These are phyloP conservation scores for Phytophthora pinifolia DNA, from an alignment of 352 stramenopile genomes.

Conservation along the genomic window DNA sequence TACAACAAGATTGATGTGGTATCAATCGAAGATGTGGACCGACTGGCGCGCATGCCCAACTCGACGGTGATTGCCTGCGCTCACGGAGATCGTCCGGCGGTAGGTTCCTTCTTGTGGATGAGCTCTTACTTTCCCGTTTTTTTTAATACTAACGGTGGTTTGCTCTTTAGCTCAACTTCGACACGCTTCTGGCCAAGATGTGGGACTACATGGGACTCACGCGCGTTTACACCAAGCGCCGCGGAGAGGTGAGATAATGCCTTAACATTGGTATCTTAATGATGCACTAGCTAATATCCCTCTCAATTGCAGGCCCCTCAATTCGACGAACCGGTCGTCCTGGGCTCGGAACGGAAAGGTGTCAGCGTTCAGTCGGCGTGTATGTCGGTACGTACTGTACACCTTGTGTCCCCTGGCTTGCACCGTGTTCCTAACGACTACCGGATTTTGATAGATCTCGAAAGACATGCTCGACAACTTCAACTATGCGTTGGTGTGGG, in stretches of 20 bases:
- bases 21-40: constrained; percentile 98
- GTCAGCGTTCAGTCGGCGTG: constrained; percentile 80
- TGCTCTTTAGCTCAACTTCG: constrained; percentile 94
- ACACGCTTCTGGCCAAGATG: constrained; percentile 89
- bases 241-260: constrained; percentile 59
- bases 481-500: constrained; percentile 98
- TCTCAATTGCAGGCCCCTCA: constrained; percentile 45
- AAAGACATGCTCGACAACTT: constrained; percentile 95
- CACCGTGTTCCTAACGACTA: background rate
- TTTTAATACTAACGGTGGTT: constrained; percentile 5
- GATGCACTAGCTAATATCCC: background rate
- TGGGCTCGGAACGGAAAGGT: constrained; percentile 84
- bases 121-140: background rate
- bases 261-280: background rate
- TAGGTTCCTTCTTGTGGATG: constrained; percentile 26
- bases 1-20: constrained; percentile 99
- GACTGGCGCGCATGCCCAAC: constrained; percentile 94
- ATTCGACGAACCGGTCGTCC: constrained; percentile 81
- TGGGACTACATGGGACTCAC: constrained; percentile 92
- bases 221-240: constrained; percentile 88
- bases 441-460: constrained; percentile 61
- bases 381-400: constrained; percentile 82
- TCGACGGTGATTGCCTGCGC: constrained; percentile 96
- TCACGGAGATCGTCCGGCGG: constrained; percentile 68
- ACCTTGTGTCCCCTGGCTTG: no score